Evolutionary conservation across 352 stramenopile species (phyloP).

Genomic region (Globisporangium takayamanum): DNA sequence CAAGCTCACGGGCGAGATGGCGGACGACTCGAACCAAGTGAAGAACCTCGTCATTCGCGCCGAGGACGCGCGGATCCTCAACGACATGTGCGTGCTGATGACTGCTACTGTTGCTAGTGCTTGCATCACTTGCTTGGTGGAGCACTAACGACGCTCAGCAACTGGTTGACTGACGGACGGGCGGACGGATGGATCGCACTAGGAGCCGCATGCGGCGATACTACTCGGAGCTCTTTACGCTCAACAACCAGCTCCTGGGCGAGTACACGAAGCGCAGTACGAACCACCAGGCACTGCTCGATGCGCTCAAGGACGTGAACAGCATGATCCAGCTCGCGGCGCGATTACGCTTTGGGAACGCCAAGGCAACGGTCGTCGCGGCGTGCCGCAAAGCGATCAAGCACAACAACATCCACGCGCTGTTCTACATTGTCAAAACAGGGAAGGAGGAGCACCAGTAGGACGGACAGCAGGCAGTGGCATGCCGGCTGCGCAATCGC

Average conservation of each 20-base stretch:
- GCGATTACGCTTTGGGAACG: constrained; percentile 76
- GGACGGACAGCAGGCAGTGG: not conserved
- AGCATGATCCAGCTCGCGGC: constrained; percentile 89
- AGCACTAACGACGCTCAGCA: not conserved
- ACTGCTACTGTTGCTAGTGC: not conserved
- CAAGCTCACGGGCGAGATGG: constrained; percentile 91
- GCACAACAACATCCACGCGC: constrained; percentile 84
- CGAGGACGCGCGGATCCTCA: constrained; percentile 89
- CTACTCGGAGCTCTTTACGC: constrained; percentile 88
- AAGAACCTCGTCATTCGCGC: constrained; percentile 89
- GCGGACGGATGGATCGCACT: not conserved
- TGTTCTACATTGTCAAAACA: constrained; percentile 85
- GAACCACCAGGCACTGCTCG: constrained; percentile 88
- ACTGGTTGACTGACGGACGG: not conserved
- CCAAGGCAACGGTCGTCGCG: constrained; percentile 79
- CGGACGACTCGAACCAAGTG: constrained; percentile 87
- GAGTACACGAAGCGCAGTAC: constrained; percentile 91
- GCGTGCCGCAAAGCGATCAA: constrained; percentile 86
- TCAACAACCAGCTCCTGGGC: constrained; percentile 89
- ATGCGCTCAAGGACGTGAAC: constrained; percentile 90
- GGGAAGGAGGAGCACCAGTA: constrained; percentile 77
- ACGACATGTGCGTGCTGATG: constrained; percentile 77
- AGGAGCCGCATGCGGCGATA: constrained; percentile 65
- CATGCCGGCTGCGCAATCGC: too few species aligned
- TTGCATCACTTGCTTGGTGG: not conserved